Conservation (phyloP, 1,284 basidiomycete species). For the Cryptococcus sp. region DNA sequence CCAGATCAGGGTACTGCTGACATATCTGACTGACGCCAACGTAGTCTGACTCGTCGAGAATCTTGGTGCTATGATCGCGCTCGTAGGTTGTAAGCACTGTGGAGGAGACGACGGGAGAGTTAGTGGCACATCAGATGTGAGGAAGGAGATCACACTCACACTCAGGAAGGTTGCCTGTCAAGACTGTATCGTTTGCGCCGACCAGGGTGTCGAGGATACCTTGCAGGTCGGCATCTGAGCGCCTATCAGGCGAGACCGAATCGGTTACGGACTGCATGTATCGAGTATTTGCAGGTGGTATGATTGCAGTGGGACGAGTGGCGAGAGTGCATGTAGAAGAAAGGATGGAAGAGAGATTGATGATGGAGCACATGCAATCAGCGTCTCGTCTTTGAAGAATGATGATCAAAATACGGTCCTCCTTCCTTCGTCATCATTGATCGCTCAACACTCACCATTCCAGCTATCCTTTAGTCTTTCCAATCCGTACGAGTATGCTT, state of each 20-base stretch:
- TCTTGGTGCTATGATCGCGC: slow-evolving; percentile 28
- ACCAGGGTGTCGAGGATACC: slow-evolving; percentile 39
- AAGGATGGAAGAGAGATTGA: not conserved
- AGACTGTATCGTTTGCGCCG: slow-evolving; percentile 30
- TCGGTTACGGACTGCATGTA: slow-evolving; percentile 1
- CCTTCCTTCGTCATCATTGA: too few species aligned
- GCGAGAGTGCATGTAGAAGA: not conserved
- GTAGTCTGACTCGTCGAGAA: slow-evolving; percentile 34
- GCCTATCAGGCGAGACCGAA: slow-evolving; percentile 22
- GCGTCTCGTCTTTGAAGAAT: not conserved
- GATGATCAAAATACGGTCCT: not conserved
- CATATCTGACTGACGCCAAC: slow-evolving; percentile 26
- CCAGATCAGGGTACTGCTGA: slow-evolving; percentile 27
- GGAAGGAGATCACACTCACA: slow-evolving; percentile 16
- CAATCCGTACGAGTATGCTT: too few species aligned
- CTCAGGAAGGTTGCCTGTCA: slow-evolving; percentile 35
- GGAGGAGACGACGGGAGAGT: not conserved
- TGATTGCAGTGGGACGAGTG: not conserved
- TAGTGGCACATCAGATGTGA: slow-evolving; percentile 5
- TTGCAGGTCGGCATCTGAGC: slow-evolving; percentile 39
- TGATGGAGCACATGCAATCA: not conserved
- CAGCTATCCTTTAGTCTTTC: not conserved
- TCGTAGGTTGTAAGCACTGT: slow-evolving; percentile 29
- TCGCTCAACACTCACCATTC: not conserved
- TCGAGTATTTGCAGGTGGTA: not conserved